Evolutionary conservation across 2,329 filamentous ascomycete genomes (phyloP).

Genomic region (Macrophomina tecta): DNA sequence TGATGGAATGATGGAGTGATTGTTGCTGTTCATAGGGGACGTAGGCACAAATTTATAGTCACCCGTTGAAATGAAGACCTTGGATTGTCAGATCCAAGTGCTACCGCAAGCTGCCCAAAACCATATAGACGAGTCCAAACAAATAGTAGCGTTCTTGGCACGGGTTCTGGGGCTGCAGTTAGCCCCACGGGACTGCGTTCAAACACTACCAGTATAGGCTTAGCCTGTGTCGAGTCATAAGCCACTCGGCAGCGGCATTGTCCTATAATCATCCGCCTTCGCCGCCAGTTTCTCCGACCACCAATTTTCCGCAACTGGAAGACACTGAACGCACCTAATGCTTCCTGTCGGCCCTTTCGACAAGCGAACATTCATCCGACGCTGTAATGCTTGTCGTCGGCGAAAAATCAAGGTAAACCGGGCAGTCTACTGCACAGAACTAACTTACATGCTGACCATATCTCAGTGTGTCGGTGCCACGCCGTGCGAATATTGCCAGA

Average conservation of each 20-base stretch:
- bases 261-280: not conserved
- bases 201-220: not conserved
- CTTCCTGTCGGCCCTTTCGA: slow-evolving; percentile 14
- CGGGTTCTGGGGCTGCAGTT: not conserved
- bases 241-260: not conserved
- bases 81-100: too few species aligned
- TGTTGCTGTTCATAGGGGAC: not conserved
- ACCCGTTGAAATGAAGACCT: too few species aligned
- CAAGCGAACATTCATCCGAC: slow-evolving; percentile 14
- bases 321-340: not conserved
- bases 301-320: not conserved
- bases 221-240: not conserved
- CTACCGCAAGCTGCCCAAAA: too few species aligned
- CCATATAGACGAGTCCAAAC: too few species aligned
- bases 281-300: not conserved
- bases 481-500: slow-evolving; percentile 18
- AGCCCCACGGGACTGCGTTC: not conserved
- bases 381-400: slow-evolving; percentile 14
- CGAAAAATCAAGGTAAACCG: slow-evolving; percentile 15
- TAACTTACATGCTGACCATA: not conserved
- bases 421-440: too few species aligned
- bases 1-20: not conserved
- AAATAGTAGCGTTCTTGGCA: too few species aligned
- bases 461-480: not conserved
- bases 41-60: too few species aligned